Evolutionary conservation across 2,329 filamentous ascomycete genomes (phyloP).

Genomic region (Bertia moriformis): DNA sequence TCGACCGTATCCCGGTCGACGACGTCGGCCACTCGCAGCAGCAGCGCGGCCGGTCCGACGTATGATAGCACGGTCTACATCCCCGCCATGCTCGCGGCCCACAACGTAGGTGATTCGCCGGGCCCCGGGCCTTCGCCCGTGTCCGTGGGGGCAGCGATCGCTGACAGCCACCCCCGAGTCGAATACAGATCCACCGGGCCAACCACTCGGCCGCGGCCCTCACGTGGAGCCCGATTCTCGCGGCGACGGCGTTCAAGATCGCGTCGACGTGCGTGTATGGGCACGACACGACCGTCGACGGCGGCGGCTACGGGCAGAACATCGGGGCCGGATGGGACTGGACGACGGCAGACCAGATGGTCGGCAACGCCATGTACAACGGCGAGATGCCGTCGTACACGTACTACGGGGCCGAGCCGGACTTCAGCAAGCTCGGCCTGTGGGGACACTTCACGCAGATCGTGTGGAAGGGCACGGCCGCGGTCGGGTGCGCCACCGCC

Average conservation of each 20-base stretch:
- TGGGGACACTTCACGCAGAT: conserved; percentile 70
- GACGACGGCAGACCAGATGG: conserved; percentile 27
- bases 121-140: no score
- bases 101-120: no score
- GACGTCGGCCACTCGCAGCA: no score
- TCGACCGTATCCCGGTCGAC: no score
- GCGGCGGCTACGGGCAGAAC: conserved; percentile 75
- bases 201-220: conserved; percentile 65
- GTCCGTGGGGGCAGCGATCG: no score
- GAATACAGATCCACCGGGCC: conserved; percentile 65
- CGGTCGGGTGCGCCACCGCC: conserved; percentile 47
- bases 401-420: conserved; percentile 32
- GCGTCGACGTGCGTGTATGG: conserved; percentile 57
- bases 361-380: conserved; percentile 59
- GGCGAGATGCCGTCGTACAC: conserved; percentile 50
- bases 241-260: conserved; percentile 44
- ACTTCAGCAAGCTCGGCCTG: conserved; percentile 42
- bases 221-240: conserved; percentile 50
- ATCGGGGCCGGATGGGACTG: conserved; percentile 56
- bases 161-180: no score
- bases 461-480: conserved; percentile 49
- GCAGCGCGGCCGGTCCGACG: no score
- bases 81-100: no score
- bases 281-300: conserved; percentile 55
- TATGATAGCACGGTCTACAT: no score